phyloP scores from a whole-genome alignment of 305 asterid genomes.

The Fraxinus baroniana region DNA sequence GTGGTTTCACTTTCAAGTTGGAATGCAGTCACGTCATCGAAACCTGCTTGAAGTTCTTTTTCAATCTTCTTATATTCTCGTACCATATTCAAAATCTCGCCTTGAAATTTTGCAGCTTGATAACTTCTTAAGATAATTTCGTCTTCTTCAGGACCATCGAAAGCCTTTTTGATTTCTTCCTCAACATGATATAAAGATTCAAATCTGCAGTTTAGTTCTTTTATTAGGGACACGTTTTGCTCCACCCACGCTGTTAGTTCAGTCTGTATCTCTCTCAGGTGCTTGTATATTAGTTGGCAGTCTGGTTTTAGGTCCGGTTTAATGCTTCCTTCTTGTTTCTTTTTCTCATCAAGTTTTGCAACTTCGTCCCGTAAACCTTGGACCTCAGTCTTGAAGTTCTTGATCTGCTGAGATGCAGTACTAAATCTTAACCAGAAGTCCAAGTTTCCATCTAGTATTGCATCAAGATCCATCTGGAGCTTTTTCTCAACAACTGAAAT shows the following conservation, averaged over 20 bases:
- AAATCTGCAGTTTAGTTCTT: constrained; percentile 42
- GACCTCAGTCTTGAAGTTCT: constrained; percentile 70
- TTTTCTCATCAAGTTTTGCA: constrained; percentile 34
- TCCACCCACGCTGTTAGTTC: constrained; percentile 46
- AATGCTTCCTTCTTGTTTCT: constrained; percentile 25
- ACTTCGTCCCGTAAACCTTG: constrained; percentile 61
- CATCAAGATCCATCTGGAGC: constrained; percentile 57
- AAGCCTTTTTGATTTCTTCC: constrained; percentile 41
- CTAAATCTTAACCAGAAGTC: constrained; percentile 93
- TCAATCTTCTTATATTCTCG: constrained; percentile 53
- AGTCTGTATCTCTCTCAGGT: constrained; percentile 49
- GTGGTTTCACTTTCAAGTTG: constrained; percentile 43
- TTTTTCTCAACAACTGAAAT: constrained; percentile 55
- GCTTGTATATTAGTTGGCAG: constrained; percentile 50
- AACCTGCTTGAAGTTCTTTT: constrained; percentile 49
- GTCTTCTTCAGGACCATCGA: constrained; percentile 40
- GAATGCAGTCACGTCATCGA: constrained; percentile 35
- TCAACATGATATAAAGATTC: constrained; percentile 43
- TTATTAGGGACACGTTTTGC: constrained; percentile 35
- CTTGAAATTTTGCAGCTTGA: constrained; percentile 62
- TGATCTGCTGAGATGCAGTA: constrained; percentile 66
- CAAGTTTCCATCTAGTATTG: constrained; percentile 62
- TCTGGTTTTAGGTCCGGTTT: constrained; percentile 35
- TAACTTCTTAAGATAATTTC: constrained; percentile 47
- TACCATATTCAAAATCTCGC: constrained; percentile 55